These are phyloP conservation scores for Lathyrus oleraceus DNA, from an alignment of 306 rosid genomes.

Conservation along the genomic window DNA sequence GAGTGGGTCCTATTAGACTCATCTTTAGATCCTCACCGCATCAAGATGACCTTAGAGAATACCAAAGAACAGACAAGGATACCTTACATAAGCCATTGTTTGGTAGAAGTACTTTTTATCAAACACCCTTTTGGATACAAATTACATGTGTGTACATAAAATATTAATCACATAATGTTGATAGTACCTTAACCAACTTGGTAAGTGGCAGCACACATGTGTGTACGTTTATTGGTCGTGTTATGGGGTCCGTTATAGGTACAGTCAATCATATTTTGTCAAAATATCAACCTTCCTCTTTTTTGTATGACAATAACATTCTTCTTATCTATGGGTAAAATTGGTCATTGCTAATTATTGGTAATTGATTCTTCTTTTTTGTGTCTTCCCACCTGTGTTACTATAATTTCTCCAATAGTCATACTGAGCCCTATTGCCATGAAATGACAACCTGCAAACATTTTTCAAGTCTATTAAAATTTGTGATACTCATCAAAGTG, in stretches of 20 bases:
- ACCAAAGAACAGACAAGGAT: conserved; percentile 37
- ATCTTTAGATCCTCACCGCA: conserved; percentile 41
- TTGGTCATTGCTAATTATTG: not conserved
- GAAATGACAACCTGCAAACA: not conserved
- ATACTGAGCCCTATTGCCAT: not conserved
- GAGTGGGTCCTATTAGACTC: conserved; percentile 38
- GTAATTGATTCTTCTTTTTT: not conserved
- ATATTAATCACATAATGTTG: conserved; percentile 36
- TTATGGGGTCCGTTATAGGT: conserved; percentile 28
- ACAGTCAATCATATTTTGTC: conserved; percentile 17
- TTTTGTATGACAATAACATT: not conserved
- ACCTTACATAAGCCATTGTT: conserved; percentile 35
- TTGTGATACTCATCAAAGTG: no score
- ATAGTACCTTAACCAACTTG: conserved; percentile 42
- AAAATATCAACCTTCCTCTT: conserved; percentile 5
- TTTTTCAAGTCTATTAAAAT: not conserved
- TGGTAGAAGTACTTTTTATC: conserved; percentile 42
- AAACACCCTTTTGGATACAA: conserved; percentile 8
- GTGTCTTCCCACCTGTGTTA: conserved; percentile 1
- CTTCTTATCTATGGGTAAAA: not conserved
- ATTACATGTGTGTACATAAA: conserved; percentile 13
- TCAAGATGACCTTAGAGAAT: conserved; percentile 37
- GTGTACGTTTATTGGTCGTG: conserved; percentile 28
- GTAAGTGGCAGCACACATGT: conserved; percentile 29
- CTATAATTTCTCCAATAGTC: not conserved